These are phyloP conservation scores for Xylaria sp. DNA, from an alignment of 2,329 filamentous ascomycete genomes.

Conservation along the genomic window DNA sequence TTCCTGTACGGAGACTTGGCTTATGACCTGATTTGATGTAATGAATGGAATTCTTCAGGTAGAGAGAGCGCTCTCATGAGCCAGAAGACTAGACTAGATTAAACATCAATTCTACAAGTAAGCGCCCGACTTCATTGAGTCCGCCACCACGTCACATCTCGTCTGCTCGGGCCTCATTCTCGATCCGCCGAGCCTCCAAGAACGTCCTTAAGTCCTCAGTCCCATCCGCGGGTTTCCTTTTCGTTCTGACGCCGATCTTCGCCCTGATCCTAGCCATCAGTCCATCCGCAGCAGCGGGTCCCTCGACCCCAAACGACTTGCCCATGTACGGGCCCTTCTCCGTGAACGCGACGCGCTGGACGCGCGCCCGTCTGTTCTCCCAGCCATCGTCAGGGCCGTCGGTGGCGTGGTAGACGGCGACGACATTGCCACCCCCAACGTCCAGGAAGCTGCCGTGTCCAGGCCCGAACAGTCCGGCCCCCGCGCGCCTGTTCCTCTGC, in stretches of 20 bases:
- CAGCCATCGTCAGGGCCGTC: slow-evolving; percentile 40
- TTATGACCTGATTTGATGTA: no score
- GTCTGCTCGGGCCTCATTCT: not conserved
- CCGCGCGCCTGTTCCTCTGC: slow-evolving; percentile 26
- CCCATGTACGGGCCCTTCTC: slow-evolving; percentile 41
- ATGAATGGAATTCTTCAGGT: no score
- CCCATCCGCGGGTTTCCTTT: not conserved
- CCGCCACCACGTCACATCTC: slow-evolving; percentile 4
- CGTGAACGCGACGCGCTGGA: slow-evolving; percentile 40
- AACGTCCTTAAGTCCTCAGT: slow-evolving; percentile 30
- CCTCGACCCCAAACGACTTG: slow-evolving; percentile 27
- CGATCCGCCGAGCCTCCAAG: slow-evolving; percentile 22
- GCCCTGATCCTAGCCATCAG: slow-evolving; percentile 27
- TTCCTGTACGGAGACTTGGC: not conserved
- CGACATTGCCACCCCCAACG: slow-evolving; percentile 31
- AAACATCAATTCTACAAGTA: not conserved
- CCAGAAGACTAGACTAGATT: no score
- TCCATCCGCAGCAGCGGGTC: slow-evolving; percentile 3
- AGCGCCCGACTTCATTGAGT: not conserved
- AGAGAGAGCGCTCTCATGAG: no score
- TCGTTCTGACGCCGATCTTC: slow-evolving; percentile 3
- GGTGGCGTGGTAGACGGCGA: slow-evolving; percentile 42
- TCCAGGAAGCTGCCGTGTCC: slow-evolving; percentile 41
- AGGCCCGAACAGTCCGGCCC: slow-evolving; percentile 35
- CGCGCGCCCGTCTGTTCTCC: slow-evolving; percentile 38